A percentile compares a stretch with the other conserved stretches of the same genome.
These are phyloP conservation scores for Suillus discolor DNA, from an alignment of 768 basidiomycete species.

Conservation along the genomic window DNA sequence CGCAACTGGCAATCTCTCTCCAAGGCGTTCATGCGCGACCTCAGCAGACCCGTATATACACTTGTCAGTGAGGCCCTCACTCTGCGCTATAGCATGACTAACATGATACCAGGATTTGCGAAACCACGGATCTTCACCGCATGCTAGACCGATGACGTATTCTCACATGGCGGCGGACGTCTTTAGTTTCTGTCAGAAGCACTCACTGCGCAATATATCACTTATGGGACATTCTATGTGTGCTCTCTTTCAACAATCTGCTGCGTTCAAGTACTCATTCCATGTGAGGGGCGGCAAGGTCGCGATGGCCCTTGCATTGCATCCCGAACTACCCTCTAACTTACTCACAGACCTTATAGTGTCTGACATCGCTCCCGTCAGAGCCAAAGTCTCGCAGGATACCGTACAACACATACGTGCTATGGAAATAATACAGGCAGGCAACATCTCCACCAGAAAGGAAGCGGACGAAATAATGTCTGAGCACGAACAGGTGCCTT, in stretches of 20 bases:
- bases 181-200: conserved; percentile 59
- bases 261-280: conserved; percentile 5
- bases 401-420: conserved; percentile 66
- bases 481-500: conserved; percentile 61
- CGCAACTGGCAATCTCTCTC: conserved; percentile 87
- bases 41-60: conserved; percentile 71
- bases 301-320: conserved; percentile 69
- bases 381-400: conserved; percentile 57
- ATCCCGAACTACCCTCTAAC: conserved; percentile 41
- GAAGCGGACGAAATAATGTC: conserved; percentile 70
- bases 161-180: conserved; percentile 80
- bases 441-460: conserved; percentile 58
- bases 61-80: conserved; percentile 46
- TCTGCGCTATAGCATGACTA: neutral
- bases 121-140: conserved; percentile 89
- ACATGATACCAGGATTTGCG: conserved; percentile 66
- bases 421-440: conserved; percentile 73
- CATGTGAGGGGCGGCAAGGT: conserved; percentile 81
- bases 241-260: conserved; percentile 25
- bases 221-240: conserved; percentile 92
- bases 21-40: conserved; percentile 68
- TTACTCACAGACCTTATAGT: conserved; percentile 63
- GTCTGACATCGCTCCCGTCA: conserved; percentile 81
- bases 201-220: conserved; percentile 60
- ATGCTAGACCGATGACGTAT: conserved; percentile 74